Percentiles rank a stretch among this genome's conserved stretches.
Conservation (phyloP, 768 basidiomycete genomes). For the Russula vinacea region DNA sequence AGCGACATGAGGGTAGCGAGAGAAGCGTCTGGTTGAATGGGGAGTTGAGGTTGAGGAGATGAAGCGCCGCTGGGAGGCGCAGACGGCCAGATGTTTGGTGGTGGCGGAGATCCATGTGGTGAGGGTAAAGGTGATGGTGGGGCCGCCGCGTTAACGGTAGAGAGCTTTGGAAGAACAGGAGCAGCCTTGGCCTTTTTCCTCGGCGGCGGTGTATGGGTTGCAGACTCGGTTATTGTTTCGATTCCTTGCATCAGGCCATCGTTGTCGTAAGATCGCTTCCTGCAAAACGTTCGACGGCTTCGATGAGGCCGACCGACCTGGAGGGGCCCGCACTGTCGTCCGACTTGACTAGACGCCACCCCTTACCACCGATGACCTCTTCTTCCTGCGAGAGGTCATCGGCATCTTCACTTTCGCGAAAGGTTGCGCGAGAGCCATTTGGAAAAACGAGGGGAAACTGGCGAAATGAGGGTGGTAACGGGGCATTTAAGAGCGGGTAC, state of each 20-base stretch:
- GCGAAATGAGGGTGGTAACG: slow-evolving; percentile 68
- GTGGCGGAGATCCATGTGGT: slow-evolving; percentile 78
- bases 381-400: slow-evolving; percentile 73
- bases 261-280: slow-evolving; percentile 53
- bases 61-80: slow-evolving; percentile 77
- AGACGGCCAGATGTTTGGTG: slow-evolving; percentile 74
- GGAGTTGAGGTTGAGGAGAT: slow-evolving; percentile 61
- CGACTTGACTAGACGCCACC: slow-evolving; percentile 73
- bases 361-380: slow-evolving; percentile 57
- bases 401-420: slow-evolving; percentile 59
- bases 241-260: slow-evolving; percentile 74
- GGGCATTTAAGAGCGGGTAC: slow-evolving; percentile 74
- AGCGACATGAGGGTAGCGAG: slow-evolving; percentile 83
- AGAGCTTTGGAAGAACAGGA: slow-evolving; percentile 52
- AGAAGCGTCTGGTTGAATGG: slow-evolving; percentile 77
- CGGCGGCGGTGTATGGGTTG: slow-evolving; percentile 50
- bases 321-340: slow-evolving; percentile 53
- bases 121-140: slow-evolving; percentile 84
- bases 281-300: slow-evolving; percentile 80
- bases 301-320: slow-evolving; percentile 61
- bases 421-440: slow-evolving; percentile 75
- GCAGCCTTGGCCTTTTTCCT: slow-evolving; percentile 75
- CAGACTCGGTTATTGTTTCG: slow-evolving; percentile 52
- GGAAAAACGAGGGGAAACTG: slow-evolving; percentile 79
- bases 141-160: slow-evolving; percentile 67